Base-by-base conservation (phyloP, 2,329 filamentous ascomycete species). In the Penicillium paneum region DNA sequence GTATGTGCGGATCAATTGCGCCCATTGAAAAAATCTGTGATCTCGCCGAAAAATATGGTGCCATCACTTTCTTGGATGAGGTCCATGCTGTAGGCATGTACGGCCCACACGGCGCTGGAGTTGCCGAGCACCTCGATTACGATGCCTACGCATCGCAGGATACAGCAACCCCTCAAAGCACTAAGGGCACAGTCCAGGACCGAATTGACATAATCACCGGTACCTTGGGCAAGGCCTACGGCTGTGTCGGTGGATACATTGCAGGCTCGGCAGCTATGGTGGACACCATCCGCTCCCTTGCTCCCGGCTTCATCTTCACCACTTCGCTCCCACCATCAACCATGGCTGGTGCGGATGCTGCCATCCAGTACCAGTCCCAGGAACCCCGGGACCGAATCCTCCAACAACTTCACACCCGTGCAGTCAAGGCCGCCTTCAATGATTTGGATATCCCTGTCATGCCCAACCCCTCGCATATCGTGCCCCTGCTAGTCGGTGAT, bases 61-160 rank as follows among this genome's bases (percentile, higher is more conserved):
- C 94, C 36, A 86, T 99, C 61, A 99, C 94, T 66, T 99, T 99
- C 74, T 81, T 97, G 71, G 94, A 99, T 71, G 94, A 99, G 84
- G 94, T 99, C 58, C 94, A 99, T 77, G 94, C 94, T 41, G 94
- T 99, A 21, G 94, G 94, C 71, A 97, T 99, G 94, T 99, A 99
- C 74, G 94, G 94, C 69, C 92, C 94, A 70, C 86, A 90, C 67
- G 94, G 94, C 59, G 94, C 92, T 54, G 94, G 94, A 75, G 94
- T 99, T 41, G 94, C 94, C 32, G 94, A 99, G 78, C 94, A 99
- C 74, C 85, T 99, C 47, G 93, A 99, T 71, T 99, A 89, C 70
- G 91, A 96, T 70, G 86, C 88, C 8, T 92, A 97, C 72, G 81
- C 83, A 55, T 83, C 85, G 52, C 90, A 91, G 54, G 81, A 82